Base-by-base conservation (phyloP, 371 early-diverging fungal genomes). In the Apophysomyces ossiformis region DNA sequence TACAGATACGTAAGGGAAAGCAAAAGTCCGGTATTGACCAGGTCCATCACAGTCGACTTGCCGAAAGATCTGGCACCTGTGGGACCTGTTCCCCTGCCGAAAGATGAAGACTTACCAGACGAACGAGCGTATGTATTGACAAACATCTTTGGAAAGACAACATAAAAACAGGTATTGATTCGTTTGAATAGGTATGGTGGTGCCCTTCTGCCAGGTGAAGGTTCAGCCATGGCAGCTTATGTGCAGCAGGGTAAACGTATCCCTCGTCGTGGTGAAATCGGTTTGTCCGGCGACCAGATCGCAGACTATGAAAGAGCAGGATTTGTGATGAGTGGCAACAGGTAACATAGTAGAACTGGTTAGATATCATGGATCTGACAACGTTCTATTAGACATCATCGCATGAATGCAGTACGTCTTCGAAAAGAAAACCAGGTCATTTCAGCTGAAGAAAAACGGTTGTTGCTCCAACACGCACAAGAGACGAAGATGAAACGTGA, bases 261-360 rank as follows among this genome's bases (percentile, higher is more conserved):
- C 67, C 97, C 97, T 13, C 92, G 97, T 39, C 92, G 97, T 83
- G 98, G 97, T 85, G 97, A 98, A 83, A 95, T 98, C 75, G 97
- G 97, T 46, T 75, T 96, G 16, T 89, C 89, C 61, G 88, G 92
- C 57, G 84, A 91, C 32, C 84, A 95, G 75, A 98, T 98, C 73
- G 86, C 89, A 64, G 75, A 86, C 13, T 95, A 85, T 75, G 97
- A 98, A 75, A 74, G 75, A n/a, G 91, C 89, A 0, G 98, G 98
- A 21, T 98, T 87, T 77, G 98, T 97, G 15, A 98, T 98, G 98
- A 92, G 92, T 66, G 98, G 98, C 39, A 93, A 89, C 72, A 85
- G 97, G 87, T 86, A 84, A 63, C 69, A 26, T 26, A 26, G 32
- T 26, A 26, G 32, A 26, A 26, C 32, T 26, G 32, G 32, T 26